Base-by-base conservation (phyloP, 1,284 basidiomycete species). In the Boletellus deceptivus region DNA sequence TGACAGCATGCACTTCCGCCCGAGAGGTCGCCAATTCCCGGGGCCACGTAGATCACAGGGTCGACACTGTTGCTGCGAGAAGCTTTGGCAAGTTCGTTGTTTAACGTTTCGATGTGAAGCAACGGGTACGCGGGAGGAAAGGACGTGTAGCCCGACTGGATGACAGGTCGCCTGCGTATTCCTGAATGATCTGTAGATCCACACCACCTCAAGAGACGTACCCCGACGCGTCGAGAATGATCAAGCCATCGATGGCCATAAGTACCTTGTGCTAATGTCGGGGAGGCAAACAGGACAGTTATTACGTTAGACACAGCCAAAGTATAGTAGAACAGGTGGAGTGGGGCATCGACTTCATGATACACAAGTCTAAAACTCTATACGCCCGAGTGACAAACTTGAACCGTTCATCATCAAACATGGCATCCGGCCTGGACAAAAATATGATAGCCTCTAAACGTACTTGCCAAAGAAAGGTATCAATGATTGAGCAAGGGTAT, bases 381-480 rank as follows among this genome's bases (percentile, higher is more conserved):
- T 59, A 20, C 13, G 9, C 38, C 36, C 39, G 24, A 25, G 40
- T 18, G n/a, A 34, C 20, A 10, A 42, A 45, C 10, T 25, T 27
- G 13, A 17, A 25, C n/a, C 24, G n/a, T 10, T 16, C 16, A 40
- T 25, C 16, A 14, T 40, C 13, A 31, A 31, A 31, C 29, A 31
- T 31, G 11, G 11, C 29, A 13, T 13, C 29, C 11, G 29, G 29
- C 29, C 13, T 31, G 29, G 4, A 41, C 27, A 9, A 31, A 7
- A 34, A 39, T 24, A 50, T 31, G 31, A 31, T 29, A 37, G n/a
- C 36, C 11, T 56, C 57, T 72, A 91, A 54, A 91, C 89, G 70
- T 92, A 94, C 70, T 94, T 86, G 49, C 89, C 85, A 71, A 97
- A 98, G 68, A 89, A 78, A 40, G 96, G 96, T 74, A 99, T 98